phyloP scores from a whole-genome alignment of 805 yeast species.

The Naumovozyma dairenensis region DNA sequence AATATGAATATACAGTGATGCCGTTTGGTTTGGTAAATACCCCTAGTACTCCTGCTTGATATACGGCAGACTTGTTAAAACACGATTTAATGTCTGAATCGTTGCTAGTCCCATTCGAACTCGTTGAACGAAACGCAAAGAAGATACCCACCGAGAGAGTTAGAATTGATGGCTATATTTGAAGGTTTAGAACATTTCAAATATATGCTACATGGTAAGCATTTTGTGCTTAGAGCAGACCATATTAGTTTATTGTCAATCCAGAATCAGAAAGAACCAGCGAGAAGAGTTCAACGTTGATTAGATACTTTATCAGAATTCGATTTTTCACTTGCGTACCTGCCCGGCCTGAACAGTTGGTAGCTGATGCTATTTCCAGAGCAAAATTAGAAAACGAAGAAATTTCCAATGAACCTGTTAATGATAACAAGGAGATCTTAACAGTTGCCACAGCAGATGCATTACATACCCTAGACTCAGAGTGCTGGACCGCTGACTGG shows the following conservation, averaged over 20 bases:
- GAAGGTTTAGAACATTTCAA: constrained; percentile 8
- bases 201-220: constrained; percentile 7
- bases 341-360: constrained; percentile 7
- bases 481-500: too few species aligned
- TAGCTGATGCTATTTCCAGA: constrained; percentile 11
- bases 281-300: constrained; percentile 4
- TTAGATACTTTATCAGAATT: constrained; percentile 6
- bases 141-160: constrained; percentile 5
- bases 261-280: constrained; percentile 8
- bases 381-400: too few species aligned
- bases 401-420: too few species aligned
- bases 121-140: too few species aligned
- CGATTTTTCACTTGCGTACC: constrained; percentile 8
- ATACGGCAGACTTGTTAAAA: too few species aligned
- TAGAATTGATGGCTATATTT: constrained; percentile 9
- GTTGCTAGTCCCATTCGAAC: constrained; percentile 3
- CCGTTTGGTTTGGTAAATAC: constrained; percentile 5
- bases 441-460: too few species aligned
- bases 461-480: too few species aligned
- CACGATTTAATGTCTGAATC: too few species aligned
- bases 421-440: too few species aligned
- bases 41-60: neutral
- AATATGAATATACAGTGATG: constrained; percentile 10
- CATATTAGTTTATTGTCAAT: constrained; percentile 5
- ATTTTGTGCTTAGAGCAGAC: constrained; percentile 6